These are phyloP conservation scores for Rhododendron simsii DNA, from an alignment of 148 eudicot genomes.

Conservation along the genomic window DNA sequence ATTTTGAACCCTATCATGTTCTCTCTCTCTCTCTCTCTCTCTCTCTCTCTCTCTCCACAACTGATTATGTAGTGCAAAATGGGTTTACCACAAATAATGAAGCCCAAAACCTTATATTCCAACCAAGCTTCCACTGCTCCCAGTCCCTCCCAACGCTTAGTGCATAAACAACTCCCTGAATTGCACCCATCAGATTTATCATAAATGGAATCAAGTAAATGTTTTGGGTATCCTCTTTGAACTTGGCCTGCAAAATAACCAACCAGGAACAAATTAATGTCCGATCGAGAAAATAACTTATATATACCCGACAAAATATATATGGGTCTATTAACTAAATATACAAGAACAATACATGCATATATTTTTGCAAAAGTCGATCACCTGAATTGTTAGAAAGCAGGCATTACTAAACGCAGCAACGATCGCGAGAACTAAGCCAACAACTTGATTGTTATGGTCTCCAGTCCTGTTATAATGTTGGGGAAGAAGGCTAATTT, in stretches of 20 bases:
- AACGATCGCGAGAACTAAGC: background rate
- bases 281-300: background rate
- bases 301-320: background rate
- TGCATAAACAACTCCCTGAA: constrained; percentile 4
- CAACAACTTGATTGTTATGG: background rate
- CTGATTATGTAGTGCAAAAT: background rate
- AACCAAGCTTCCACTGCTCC: constrained; percentile 3
- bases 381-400: background rate
- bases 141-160: background rate
- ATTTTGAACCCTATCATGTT: background rate
- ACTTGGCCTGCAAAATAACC: background rate
- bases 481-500: background rate
- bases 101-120: constrained; percentile 7
- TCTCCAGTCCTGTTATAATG: background rate
- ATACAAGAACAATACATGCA: no score
- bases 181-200: background rate
- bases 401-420: background rate
- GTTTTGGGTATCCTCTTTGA: background rate
- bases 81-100: background rate
- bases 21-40: no score
- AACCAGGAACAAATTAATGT: background rate
- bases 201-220: background rate
- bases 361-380: background rate
- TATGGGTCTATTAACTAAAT: no score
- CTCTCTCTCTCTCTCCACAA: background rate